phyloP scores from a whole-genome alignment of 306 rosid genomes.

The Sindora glabra region DNA sequence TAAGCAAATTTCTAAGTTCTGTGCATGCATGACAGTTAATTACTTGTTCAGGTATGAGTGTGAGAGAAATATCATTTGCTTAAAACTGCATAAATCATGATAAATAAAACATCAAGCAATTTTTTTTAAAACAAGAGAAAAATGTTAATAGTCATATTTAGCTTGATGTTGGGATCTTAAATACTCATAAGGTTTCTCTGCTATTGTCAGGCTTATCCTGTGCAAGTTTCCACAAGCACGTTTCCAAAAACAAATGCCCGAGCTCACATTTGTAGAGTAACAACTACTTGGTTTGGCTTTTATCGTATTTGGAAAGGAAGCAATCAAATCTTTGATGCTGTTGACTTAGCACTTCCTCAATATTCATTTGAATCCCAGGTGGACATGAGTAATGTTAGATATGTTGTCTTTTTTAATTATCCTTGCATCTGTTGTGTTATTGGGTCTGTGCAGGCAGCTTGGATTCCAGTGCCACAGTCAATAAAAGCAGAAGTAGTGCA shows the following conservation, averaged over 20 bases:
- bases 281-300: conserved; percentile 89
- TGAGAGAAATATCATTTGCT: not conserved
- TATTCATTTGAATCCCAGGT: conserved; percentile 78
- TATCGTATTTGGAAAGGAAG: conserved; percentile 59
- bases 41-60: not conserved
- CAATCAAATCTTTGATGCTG: conserved; percentile 51
- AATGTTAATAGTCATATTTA: not conserved
- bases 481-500: conserved; percentile 47
- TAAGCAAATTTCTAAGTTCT: not conserved
- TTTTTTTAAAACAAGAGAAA: too few species aligned
- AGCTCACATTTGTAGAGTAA: conserved; percentile 66
- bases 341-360: conserved; percentile 71
- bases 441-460: conserved; percentile 63
- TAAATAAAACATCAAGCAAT: too few species aligned
- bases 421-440: conserved; percentile 6
- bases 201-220: conserved; percentile 63
- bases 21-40: not conserved
- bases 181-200: not conserved
- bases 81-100: not conserved
- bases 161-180: conserved; percentile 4
- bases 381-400: not conserved
- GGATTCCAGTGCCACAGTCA: conserved; percentile 78
- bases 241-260: conserved; percentile 47
- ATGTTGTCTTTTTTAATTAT: not conserved
- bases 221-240: conserved; percentile 25